phyloP scores from a whole-genome alignment of 148 eudicot species.

The Nyssa sinensis region DNA sequence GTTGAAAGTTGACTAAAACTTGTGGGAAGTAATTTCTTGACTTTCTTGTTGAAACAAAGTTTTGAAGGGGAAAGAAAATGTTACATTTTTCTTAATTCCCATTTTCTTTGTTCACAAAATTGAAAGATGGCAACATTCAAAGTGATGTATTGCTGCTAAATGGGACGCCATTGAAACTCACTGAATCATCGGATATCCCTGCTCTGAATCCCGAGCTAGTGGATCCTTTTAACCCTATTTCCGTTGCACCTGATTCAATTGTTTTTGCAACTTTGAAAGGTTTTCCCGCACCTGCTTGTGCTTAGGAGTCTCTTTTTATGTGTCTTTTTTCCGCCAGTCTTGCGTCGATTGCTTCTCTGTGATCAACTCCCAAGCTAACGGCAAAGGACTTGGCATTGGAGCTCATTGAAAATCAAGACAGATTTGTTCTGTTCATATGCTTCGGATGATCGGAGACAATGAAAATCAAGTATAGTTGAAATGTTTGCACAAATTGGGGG shows the following conservation, averaged over 20 bases:
- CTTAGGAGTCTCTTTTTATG: conserved; percentile 6
- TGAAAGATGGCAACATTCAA: conserved; percentile 39
- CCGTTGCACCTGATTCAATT: conserved; percentile 36
- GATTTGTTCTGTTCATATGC: too few species aligned
- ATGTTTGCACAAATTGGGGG: too few species aligned
- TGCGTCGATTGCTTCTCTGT: too few species aligned
- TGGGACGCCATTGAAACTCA: conserved; percentile 43
- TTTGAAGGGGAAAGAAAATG: background rate
- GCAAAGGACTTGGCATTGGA: too few species aligned
- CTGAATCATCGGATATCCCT: conserved; percentile 38
- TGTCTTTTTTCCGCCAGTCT: too few species aligned
- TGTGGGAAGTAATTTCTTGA: background rate
- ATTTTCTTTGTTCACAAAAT: background rate
- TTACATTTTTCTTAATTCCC: background rate
- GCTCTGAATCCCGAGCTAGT: conserved; percentile 35
- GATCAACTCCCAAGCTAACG: too few species aligned
- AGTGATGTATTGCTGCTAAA: conserved; percentile 49
- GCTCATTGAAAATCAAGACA: too few species aligned
- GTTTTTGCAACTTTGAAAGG: conserved; percentile 37
- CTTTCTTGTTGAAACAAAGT: background rate
- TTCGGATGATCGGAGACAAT: too few species aligned
- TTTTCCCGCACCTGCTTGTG: conserved; percentile 47
- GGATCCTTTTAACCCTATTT: conserved; percentile 26
- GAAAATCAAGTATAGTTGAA: too few species aligned
- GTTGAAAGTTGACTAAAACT: background rate